These are phyloP conservation scores for Kwoniella newhampshirensis DNA, from an alignment of 768 basidiomycete species.

Conservation along the genomic window DNA sequence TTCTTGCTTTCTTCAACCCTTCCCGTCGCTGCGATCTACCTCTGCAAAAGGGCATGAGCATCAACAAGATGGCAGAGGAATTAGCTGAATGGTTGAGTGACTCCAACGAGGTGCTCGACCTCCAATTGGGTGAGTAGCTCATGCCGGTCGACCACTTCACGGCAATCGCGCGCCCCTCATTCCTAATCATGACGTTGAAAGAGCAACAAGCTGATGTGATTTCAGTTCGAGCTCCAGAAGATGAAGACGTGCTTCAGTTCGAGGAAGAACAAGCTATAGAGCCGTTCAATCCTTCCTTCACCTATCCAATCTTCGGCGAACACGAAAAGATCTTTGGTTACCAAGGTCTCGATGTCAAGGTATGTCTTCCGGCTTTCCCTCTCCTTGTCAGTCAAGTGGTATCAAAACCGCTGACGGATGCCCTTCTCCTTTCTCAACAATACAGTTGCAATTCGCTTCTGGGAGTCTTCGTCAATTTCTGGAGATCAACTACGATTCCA, in stretches of 20 bases:
- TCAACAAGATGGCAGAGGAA: conserved; percentile 37
- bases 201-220: not conserved
- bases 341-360: conserved; percentile 76
- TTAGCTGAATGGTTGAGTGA: conserved; percentile 71
- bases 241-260: conserved; percentile 61
- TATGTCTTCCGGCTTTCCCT: conserved; percentile 54
- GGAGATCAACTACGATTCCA: conserved; percentile 65
- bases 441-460: conserved; percentile 78
- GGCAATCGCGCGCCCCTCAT: not conserved
- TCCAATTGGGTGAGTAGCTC: conserved; percentile 68
- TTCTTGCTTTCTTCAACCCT: no score
- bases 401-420: no score
- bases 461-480: conserved; percentile 80
- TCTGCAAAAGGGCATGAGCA: no score
- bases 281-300: conserved; percentile 81
- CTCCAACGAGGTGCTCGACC: conserved; percentile 71
- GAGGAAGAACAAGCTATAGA: conserved; percentile 61
- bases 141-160: conserved; percentile 7
- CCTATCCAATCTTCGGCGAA: conserved; percentile 95
- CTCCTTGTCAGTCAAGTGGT: not conserved
- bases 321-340: conserved; percentile 97
- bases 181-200: not conserved
- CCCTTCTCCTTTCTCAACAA: not conserved
- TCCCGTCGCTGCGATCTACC: no score
- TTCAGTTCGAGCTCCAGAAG: conserved; percentile 69